These are phyloP conservation scores for Erysimum cheiranthoides DNA, from an alignment of 345 rosid genomes.

Conservation along the genomic window DNA sequence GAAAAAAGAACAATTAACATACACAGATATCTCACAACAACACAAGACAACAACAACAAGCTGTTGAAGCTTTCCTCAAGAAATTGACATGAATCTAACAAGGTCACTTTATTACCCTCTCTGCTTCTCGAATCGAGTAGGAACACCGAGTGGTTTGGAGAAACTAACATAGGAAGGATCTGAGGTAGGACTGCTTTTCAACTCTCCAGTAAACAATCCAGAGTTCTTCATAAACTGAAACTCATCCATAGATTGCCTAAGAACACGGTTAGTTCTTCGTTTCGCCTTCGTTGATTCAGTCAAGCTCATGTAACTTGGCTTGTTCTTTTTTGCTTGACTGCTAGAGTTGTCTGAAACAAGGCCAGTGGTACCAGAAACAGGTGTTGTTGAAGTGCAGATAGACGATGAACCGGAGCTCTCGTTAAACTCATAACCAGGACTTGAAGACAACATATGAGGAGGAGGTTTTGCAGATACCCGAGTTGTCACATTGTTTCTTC, in stretches of 20 bases:
- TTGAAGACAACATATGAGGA: conserved; percentile 57
- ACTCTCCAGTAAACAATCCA: conserved; percentile 53
- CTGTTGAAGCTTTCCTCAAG: conserved; percentile 51
- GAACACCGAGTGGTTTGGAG: conserved; percentile 58
- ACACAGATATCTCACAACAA: conserved; percentile 45
- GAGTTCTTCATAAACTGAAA: conserved; percentile 73
- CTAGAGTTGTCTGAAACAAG: conserved; percentile 61
- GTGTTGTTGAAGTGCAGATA: conserved; percentile 74
- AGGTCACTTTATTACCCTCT: conserved; percentile 33
- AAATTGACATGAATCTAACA: conserved; percentile 38
- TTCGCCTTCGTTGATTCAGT: conserved; percentile 94
- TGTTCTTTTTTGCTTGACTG: conserved; percentile 41
- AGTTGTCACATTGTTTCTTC: conserved; percentile 80
- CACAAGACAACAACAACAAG: conserved; percentile 67
- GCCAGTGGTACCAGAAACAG: conserved; percentile 61
- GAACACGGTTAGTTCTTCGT: conserved; percentile 55
- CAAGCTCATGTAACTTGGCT: conserved; percentile 83
- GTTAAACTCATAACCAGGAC: conserved; percentile 77
- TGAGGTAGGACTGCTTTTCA: conserved; percentile 50
- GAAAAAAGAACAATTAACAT: conserved; percentile 34
- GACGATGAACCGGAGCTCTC: conserved; percentile 87
- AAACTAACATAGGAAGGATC: conserved; percentile 54
- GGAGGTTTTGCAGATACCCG: conserved; percentile 79
- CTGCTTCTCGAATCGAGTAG: conserved; percentile 51
- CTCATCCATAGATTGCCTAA: conserved; percentile 93